Base-by-base conservation (phyloP, 345 rosid genomes). In the Lenwebbia sp. region DNA sequence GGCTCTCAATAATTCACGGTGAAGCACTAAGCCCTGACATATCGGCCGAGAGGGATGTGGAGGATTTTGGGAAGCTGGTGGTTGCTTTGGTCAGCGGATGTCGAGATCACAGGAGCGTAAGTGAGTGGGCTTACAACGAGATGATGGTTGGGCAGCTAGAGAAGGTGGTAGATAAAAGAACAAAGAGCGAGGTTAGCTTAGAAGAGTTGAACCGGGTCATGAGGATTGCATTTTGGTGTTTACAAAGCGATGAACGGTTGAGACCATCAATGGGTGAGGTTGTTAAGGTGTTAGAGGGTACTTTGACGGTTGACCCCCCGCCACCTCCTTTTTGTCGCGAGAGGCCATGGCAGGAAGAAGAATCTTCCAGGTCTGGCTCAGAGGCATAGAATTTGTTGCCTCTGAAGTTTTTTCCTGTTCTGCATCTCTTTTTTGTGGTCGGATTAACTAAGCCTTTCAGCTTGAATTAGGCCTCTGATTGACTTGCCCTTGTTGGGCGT, bases 241-340 rank as follows among this genome's bases (percentile, higher is more conserved):
- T 93, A 88, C 98, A 96, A 85, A 85, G 19, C 3, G 94, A 96
- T 83, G 92, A 90, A 70, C 90, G 94, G 10, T 82, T 93, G 89
- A 96, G 96, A 90, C 99, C 98, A 49, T 91, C 95, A 3, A 94
- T 94, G 95, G 93, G 88, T 2, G 98, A 96, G 93, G 95, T 92
- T n/a, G 92, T 95, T 76, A 94, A 93, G 89, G 97, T 95, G 76
- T 84, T 96, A 85, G 98, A 95, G 87, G 99, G 99, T 10, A 91
- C 94, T 57, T 75, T 93, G 90, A 85, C 91, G 1, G 98, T 94
- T 37, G 99, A 96, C 90, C 93, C 94, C 19, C 92, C 98, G 0
- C 98, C 98, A 3, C 91, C 93, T 14, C 96, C 96, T 44, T 94
- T 91, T 85, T 84, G 50, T 52, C 78, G 87, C 83, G 84, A 65